Percentiles rank a stretch among this genome's conserved stretches.
Evolutionary conservation across 192 early-diverging fungal genomes (phyloP).

Genomic region (Podochytrium sp.): DNA sequence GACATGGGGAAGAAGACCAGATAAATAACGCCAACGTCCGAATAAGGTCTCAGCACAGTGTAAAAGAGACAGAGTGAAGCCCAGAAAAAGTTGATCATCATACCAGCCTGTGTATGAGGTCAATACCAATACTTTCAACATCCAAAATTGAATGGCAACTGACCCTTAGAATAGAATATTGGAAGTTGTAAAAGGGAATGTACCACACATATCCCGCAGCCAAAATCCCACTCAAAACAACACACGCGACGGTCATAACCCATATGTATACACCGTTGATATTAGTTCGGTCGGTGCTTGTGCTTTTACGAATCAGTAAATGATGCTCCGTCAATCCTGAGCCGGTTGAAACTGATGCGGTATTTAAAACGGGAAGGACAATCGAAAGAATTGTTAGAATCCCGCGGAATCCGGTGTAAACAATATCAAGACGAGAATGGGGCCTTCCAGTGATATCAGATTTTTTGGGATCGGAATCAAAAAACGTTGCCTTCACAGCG

Average conservation of each 20-base stretch:
- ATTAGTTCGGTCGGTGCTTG: not conserved
- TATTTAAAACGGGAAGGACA: not conserved
- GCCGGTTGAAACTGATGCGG: too few species aligned
- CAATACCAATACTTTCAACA: not conserved
- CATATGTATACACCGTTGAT: not conserved
- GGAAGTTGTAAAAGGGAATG: conserved; percentile 50
- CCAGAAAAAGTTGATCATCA: conserved; percentile 48
- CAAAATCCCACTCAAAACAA: conserved; percentile 12
- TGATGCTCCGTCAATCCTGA: not conserved
- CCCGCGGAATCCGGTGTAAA: conserved; percentile 42
- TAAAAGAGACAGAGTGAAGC: conserved; percentile 44
- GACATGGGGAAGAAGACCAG: conserved; percentile 32
- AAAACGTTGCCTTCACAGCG: conserved; percentile 47
- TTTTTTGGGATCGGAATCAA: conserved; percentile 48
- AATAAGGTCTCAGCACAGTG: conserved; percentile 38
- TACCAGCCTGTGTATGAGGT: conserved; percentile 9
- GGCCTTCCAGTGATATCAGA: conserved; percentile 38
- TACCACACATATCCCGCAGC: conserved; percentile 38
- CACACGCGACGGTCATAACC: conserved; percentile 19
- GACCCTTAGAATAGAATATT: conserved; percentile 38
- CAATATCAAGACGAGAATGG: conserved; percentile 44
- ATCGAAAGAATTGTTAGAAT: conserved; percentile 39
- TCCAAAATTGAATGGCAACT: too few species aligned
- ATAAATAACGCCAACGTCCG: conserved; percentile 51
- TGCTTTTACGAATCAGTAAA: too few species aligned